Base-by-base conservation (phyloP, 2,329 filamentous ascomycete species). In the Coniochaeta hoffmannii region DNA sequence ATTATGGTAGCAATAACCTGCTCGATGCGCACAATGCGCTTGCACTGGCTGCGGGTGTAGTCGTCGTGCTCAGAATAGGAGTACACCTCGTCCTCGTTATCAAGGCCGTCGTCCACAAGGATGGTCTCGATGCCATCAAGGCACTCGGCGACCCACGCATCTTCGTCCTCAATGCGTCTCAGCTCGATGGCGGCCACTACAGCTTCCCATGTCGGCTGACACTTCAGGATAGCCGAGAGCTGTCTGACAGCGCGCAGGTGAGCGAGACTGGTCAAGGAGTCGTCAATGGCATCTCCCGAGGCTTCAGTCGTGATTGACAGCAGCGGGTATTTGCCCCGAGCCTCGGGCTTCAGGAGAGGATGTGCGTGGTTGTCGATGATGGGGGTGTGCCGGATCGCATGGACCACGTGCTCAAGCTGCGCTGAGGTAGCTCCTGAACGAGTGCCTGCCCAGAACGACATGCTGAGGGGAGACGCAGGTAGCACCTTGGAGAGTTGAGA, bases 1-100 rank as follows among this genome's bases (percentile, higher is more conserved):
- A 86, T 76, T 59, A 90, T 73, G 10, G 80, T 73, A 34, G 84
- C 81, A 0, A 88, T 89, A 1, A 92, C 66, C 1, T 82, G 78
- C 69, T 95, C 90, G 59, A 95, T 88, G 9, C 89, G 81, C 17
- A 93, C 83, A 54, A 95, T 90, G 26, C 88, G 81, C 68, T 84
- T 88, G 62, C 83, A 88, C 8, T 78, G 73, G 54, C 81, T 82
- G 19, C 76, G 73, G 0, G 85, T 86, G 60, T 88, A 88, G 22
- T 76, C 71, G 65, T 87, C 78, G 65, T 90, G 86, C 80, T 83
- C 88, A 5, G 72, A 65, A 61, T 83, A 88, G 0, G 75, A 67
- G 61, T 88, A 79, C 1, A 82, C 78, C 19, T 80, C 73, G 8
- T 79, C 76, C 2, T 73, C 72, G 14, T 75, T 72, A 53, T 80